Base-by-base conservation (phyloP, 306 rosid species). In the Gleditsia sinensis region DNA sequence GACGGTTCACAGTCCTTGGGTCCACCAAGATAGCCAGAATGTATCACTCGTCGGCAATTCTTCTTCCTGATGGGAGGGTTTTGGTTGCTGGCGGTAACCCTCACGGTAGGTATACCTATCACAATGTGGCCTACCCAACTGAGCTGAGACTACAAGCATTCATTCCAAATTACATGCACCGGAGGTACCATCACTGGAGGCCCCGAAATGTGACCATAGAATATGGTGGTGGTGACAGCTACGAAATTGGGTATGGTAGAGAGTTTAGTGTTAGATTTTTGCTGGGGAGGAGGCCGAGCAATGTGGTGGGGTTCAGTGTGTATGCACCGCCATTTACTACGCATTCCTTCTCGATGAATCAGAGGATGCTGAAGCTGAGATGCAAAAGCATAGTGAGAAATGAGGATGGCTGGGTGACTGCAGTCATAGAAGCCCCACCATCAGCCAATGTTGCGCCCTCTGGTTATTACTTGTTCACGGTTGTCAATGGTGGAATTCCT, bases 91-190 rank as follows among this genome's bases (percentile, higher is more conserved):
- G 97, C 0, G 61, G 97, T 7, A 94, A 91, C 79, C 88, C 97
- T 0, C 79, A 94, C 28, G 72, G 42, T 2, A 82, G 85, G 45
- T 91, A 91, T 69, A 69, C 54, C 0, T 86, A 75, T 71, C 75
- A 20, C 8, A 78, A 80, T 40, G 92, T 85, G 21, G 65, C 77
- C 12, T 91, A 78, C 77, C 94, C 96, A 45, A 94, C 98, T 1
- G 96, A 94, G 69, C 81, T 94, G 0, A 85, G 94, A 43, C 79
- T 91, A 45, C 91, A 94, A 85, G 94, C 97, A 61, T 94, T 86
- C 75, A 74, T 85, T 76, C 98, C 97, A 8, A 68, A 82, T 53
- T 88, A 93, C 55, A 77, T 85, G 87, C 74, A 82, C 0, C 67
- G 19, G 1, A 69, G 81, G 74, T 80, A 83, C 80, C 81, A 89